phyloP scores from a whole-genome alignment of 768 basidiomycete species.

The Crassisporium funariophilum region DNA sequence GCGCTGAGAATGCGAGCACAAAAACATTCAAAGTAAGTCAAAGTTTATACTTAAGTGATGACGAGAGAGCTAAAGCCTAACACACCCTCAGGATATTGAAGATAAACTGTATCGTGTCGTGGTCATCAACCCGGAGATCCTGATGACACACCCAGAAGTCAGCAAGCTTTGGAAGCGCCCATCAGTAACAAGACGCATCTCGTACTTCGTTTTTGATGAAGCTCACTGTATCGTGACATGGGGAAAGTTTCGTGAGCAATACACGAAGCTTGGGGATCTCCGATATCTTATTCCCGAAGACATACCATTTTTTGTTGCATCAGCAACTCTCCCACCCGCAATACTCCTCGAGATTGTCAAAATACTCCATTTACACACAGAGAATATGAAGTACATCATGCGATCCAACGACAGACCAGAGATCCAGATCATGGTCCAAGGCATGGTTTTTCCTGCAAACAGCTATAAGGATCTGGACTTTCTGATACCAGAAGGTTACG shows the following conservation, averaged over 20 bases:
- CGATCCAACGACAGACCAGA: conserved; percentile 33
- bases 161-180: conserved; percentile 19
- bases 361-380: conserved; percentile 18
- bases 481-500: conserved; percentile 19
- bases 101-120: conserved; percentile 17
- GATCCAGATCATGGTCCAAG: conserved; percentile 23
- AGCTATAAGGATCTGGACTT: conserved; percentile 24
- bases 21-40: conserved; percentile 19
- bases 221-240: conserved; percentile 43
- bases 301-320: conserved; percentile 32
- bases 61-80: neutral
- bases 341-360: conserved; percentile 23
- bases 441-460: conserved; percentile 21
- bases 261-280: conserved; percentile 24
- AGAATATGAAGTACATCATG: conserved; percentile 12
- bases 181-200: conserved; percentile 2
- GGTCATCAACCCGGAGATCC: conserved; percentile 19
- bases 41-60: neutral
- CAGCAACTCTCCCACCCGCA: conserved; percentile 33
- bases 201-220: conserved; percentile 32
- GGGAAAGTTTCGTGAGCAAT: conserved; percentile 38
- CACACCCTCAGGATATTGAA: conserved; percentile 19
- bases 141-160: conserved; percentile 1
- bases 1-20: conserved; percentile 12
- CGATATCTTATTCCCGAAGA: conserved; percentile 28